phyloP scores from a whole-genome alignment of 345 rosid species.

The Brassica rapa region DNA sequence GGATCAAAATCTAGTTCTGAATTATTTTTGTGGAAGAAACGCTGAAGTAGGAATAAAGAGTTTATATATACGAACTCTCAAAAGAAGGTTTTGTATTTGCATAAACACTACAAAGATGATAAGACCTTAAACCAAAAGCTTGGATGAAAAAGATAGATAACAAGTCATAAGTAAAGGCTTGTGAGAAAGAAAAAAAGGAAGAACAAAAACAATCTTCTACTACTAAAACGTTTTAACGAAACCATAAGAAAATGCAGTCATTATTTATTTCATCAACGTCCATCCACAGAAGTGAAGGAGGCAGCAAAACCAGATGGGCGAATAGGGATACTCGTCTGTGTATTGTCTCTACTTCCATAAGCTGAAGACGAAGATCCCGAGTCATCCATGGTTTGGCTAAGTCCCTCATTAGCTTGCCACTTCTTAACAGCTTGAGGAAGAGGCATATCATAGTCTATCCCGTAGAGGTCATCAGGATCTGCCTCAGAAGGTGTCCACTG shows the following conservation, averaged over 20 bases:
- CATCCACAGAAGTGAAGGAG: conserved; percentile 82
- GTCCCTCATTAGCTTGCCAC: conserved; percentile 72
- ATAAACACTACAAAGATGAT: conserved; percentile 27
- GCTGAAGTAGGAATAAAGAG: neutral
- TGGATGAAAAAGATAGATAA: neutral
- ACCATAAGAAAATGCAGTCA: neutral
- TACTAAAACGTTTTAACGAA: conserved; percentile 18
- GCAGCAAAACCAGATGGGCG: conserved; percentile 87
- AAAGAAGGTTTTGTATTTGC: conserved; percentile 17
- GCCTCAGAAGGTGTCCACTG: conserved; percentile 71
- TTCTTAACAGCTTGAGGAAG: conserved; percentile 71
- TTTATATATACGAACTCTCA: conserved; percentile 6
- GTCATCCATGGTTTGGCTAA: conserved; percentile 49
- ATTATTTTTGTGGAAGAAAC: neutral
- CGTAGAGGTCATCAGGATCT: conserved; percentile 57
- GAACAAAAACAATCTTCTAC: neutral
- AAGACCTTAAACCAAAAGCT: conserved; percentile 28
- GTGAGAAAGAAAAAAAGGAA: neutral
- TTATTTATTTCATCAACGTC: conserved; percentile 50
- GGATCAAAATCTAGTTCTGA: too few relatives aligned
- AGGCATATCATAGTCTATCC: conserved; percentile 71
- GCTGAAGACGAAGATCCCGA: conserved; percentile 48
- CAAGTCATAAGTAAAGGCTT: conserved; percentile 11
- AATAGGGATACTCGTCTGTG: conserved; percentile 82
- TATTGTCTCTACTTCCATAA: conserved; percentile 56